Percentiles rank a stretch among this genome's conserved stretches.
Conservation (phyloP, 768 basidiomycete genomes). For the Nidularia pulvinata region DNA sequence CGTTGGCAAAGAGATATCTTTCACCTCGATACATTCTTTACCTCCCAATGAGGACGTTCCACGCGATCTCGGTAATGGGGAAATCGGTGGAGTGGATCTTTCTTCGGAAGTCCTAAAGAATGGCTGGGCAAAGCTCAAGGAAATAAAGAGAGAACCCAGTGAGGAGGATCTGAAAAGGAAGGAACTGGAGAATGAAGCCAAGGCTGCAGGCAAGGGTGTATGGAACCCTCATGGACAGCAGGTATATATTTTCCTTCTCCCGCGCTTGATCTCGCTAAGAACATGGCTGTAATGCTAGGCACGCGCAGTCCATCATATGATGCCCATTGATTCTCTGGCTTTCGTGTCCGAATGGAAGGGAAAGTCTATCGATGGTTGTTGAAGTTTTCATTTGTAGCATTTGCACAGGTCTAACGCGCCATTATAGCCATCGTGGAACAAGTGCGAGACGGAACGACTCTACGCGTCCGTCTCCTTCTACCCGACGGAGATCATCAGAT, state of each 20-base stretch:
- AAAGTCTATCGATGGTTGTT: slow-evolving; percentile 81
- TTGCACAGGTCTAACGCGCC: slow-evolving; percentile 3
- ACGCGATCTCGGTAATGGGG: slow-evolving; percentile 79
- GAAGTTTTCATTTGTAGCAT: not conserved
- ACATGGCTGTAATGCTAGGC: slow-evolving; percentile 39
- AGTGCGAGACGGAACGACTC: slow-evolving; percentile 89
- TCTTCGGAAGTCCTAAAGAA: slow-evolving; percentile 75
- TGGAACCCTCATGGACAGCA: slow-evolving; percentile 86
- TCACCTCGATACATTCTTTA: slow-evolving; percentile 79
- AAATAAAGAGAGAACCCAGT: slow-evolving; percentile 78
- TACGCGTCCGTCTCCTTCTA: slow-evolving; percentile 87
- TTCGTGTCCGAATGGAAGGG: slow-evolving; percentile 94
- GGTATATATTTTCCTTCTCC: slow-evolving; percentile 29
- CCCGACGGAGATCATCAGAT: slow-evolving; percentile 91
- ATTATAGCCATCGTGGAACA: slow-evolving; percentile 85
- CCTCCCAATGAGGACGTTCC: slow-evolving; percentile 73
- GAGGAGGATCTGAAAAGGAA: slow-evolving; percentile 75
- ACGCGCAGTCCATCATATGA: slow-evolving; percentile 74
- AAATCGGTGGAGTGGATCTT: slow-evolving; percentile 73
- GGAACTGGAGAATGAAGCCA: slow-evolving; percentile 79
- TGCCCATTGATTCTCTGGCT: slow-evolving; percentile 88
- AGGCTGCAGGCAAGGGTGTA: slow-evolving; percentile 70
- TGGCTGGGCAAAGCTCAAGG: slow-evolving; percentile 96
- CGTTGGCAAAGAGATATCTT: slow-evolving; percentile 91
- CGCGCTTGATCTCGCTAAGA: not conserved